Base-by-base conservation (phyloP, 306 rosid genomes). In the Lathyrus tuberosus region DNA sequence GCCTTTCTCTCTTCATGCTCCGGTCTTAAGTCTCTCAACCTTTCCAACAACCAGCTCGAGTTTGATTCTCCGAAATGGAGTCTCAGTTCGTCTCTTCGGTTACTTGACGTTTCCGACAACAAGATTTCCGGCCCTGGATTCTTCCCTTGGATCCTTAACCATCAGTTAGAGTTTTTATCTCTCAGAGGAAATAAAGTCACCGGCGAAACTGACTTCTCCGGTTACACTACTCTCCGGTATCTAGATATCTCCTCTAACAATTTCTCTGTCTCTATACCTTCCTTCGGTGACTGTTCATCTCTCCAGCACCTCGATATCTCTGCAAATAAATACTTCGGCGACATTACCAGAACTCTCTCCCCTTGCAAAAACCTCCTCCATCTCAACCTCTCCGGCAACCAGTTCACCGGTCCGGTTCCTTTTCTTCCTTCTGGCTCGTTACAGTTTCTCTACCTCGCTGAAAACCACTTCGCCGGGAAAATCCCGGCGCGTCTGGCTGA, bases 221-320 rank as follows among this genome's bases (percentile, higher is more conserved):
- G 15, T 2, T 85, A 91, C 79, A 18, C 18, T 12, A 75, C 52
- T 6, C 49, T 91, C 4, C 79, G 65, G 72, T 13, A 69, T 67
- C 43, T 94, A 10, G 97, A 94, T 83, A 57, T 94, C 12, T 84
- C 99, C 7, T 66, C 78, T 4, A 94, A 94, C 79, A 94, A 94
- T 65, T 85, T 91, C 77, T 51, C 96, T 0, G 76, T 43, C 1
- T 24, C 7, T 2, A 30, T 88, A 54, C 92, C 97, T 6, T 75
- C 89, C 0, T 83, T 94, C 0, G 97, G 96, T 2, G 82, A 91
- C 13, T 87, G 99, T 41, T 77, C 73, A 13, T 78, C 82, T 13
- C 73, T 94, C 0, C 44, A 81, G 3, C 13, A 80, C 61, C 85
- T 94, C 5, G 99, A 94, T 71, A 69, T 94, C 67, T 94, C 99